phyloP scores from a whole-genome alignment of 257 asterid genomes.

The Schizonepeta tenuifolia region DNA sequence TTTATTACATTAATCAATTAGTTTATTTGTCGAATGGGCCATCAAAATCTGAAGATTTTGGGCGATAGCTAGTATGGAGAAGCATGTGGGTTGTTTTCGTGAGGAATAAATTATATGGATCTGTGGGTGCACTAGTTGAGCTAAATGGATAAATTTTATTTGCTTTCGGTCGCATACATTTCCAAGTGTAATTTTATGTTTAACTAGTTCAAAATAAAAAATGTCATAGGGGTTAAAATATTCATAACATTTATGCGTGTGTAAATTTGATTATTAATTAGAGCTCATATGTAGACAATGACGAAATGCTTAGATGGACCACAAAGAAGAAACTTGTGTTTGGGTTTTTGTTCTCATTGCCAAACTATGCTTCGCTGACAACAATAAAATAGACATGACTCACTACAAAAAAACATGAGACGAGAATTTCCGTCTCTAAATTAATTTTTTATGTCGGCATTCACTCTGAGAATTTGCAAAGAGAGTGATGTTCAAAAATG shows the following conservation, averaged over 20 bases:
- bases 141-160: slow-evolving; percentile 18
- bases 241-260: background rate
- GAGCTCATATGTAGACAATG: background rate
- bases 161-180: background rate
- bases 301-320: slow-evolving; percentile 23
- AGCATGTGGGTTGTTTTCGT: slow-evolving; percentile 40
- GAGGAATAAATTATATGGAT: slow-evolving; percentile 5
- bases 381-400: background rate
- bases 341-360: background rate
- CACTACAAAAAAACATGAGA: too few relatives aligned
- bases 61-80: slow-evolving; percentile 36
- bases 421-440: too few relatives aligned
- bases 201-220: background rate
- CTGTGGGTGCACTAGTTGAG: slow-evolving; percentile 20
- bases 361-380: background rate
- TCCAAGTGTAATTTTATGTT: background rate
- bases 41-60: slow-evolving; percentile 28
- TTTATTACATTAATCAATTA: background rate
- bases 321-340: slow-evolving; percentile 17
- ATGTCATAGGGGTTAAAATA: background rate
- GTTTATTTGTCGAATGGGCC: slow-evolving; percentile 29
- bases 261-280: too few relatives aligned
- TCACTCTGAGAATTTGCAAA: too few relatives aligned
- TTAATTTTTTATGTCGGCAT: too few relatives aligned
- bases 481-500: too few relatives aligned